A percentile compares a stretch with the other conserved stretches of the same genome.
Conservation (phyloP, 2,329 filamentous ascomycete genomes). For the Ophiostoma australiae region DNA sequence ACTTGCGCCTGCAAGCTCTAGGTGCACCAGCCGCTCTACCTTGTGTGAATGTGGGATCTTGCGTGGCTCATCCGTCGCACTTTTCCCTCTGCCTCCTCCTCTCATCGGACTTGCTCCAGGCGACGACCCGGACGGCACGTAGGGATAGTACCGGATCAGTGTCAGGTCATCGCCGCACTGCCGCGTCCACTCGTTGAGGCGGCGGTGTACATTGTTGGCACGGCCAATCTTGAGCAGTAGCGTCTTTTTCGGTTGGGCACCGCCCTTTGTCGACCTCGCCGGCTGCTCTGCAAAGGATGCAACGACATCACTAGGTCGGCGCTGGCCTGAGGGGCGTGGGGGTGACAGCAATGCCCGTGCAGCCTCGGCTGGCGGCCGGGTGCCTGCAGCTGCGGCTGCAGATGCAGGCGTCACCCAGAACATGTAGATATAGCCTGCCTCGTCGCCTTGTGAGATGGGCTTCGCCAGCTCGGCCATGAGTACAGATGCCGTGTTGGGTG, state of each 20-base stretch:
- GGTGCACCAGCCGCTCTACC: conserved; percentile 83
- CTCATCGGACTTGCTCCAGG: neutral
- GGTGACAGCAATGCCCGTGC: conserved; percentile 56
- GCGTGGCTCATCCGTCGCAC: conserved; percentile 38
- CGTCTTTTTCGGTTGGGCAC: conserved; percentile 16
- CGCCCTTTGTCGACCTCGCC: neutral
- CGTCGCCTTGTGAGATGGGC: conserved; percentile 68
- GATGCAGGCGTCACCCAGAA: conserved; percentile 84
- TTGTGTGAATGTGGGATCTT: conserved; percentile 83
- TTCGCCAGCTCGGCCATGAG: conserved; percentile 72
- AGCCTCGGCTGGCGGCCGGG: conserved; percentile 53
- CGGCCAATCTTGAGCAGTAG: conserved; percentile 60
- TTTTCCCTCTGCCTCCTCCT: neutral
- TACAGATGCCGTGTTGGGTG: conserved; percentile 62
- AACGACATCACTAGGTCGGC: conserved; percentile 53
- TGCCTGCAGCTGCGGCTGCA: conserved; percentile 46
- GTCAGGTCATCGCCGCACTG: conserved; percentile 89
- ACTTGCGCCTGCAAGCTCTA: conserved; percentile 69
- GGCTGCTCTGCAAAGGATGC: conserved; percentile 43
- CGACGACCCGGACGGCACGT: conserved; percentile 48
- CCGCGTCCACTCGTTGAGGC: conserved; percentile 86
- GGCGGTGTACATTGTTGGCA: conserved; percentile 77
- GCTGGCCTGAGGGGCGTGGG: conserved; percentile 37
- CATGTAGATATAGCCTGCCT: conserved; percentile 94
- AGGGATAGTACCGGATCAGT: conserved; percentile 87